Evolutionary conservation across 2,329 filamentous ascomycete species (phyloP).

Genomic region (Triangularia verruculosa): DNA sequence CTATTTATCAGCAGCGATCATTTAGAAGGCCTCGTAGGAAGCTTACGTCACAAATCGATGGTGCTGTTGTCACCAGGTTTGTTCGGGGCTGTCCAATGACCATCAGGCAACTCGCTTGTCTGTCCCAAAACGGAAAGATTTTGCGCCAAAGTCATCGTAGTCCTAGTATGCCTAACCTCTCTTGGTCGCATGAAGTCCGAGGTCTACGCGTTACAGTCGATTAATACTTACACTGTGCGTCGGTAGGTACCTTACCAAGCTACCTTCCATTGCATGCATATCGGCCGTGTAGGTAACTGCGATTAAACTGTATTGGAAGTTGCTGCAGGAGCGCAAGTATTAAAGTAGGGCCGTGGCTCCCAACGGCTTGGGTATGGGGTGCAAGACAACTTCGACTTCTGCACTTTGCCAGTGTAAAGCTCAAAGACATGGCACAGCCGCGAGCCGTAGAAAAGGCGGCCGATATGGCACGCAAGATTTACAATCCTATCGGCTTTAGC

Average conservation of each 20-base stretch:
- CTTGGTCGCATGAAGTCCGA: not conserved
- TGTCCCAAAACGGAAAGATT: not conserved
- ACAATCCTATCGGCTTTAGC: constrained; percentile 46
- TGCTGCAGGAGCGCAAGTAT: not conserved
- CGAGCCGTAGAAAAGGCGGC: not conserved
- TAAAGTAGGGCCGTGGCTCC: not conserved
- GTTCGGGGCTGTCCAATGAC: not conserved
- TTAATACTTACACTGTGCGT: not conserved
- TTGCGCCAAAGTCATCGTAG: not conserved
- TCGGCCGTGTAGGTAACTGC: not conserved
- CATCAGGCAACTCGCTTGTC: not conserved
- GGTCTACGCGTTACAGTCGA: not conserved
- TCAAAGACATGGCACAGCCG: not conserved
- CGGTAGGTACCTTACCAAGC: too few species aligned
- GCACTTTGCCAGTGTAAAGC: not conserved
- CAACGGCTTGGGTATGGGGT: not conserved
- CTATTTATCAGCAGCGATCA: not conserved
- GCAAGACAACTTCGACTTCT: too few species aligned
- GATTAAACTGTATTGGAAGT: too few species aligned
- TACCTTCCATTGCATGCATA: too few species aligned
- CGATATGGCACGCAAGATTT: not conserved
- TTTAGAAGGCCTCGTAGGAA: not conserved
- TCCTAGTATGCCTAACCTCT: not conserved
- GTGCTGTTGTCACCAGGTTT: not conserved
- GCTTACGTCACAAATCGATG: not conserved